Evolutionary conservation across 2,329 filamentous ascomycete species (phyloP).

Genomic region (Scolecobasidium constrictum): DNA sequence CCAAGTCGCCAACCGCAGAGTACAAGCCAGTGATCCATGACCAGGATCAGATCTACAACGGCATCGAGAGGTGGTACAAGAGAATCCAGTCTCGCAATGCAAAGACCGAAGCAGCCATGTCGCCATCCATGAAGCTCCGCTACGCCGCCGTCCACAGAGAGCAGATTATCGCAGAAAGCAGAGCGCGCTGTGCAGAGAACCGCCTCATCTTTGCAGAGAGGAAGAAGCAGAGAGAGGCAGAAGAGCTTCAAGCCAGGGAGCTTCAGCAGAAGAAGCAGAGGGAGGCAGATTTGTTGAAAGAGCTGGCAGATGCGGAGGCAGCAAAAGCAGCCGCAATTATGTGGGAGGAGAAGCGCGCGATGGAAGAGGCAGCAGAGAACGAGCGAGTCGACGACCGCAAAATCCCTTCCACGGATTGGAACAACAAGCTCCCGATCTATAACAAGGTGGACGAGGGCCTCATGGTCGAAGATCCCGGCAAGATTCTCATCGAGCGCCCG

Average conservation of each 20-base stretch:
- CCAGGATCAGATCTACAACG: neutral
- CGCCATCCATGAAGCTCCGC: neutral
- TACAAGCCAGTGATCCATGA: neutral
- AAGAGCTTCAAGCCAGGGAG: slow-evolving; percentile 2
- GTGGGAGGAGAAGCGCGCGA: no score
- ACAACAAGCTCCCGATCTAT: neutral
- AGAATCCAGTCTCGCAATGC: neutral
- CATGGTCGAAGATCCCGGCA: neutral
- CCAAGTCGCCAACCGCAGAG: neutral
- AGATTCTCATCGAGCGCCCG: slow-evolving; percentile 1
- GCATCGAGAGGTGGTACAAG: neutral
- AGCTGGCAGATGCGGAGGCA: neutral
- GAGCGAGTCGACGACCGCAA: no score
- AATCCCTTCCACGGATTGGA: neutral
- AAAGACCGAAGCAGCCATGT: neutral
- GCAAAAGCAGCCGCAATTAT: neutral
- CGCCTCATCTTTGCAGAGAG: neutral
- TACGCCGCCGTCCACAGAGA: no score
- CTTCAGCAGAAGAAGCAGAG: neutral
- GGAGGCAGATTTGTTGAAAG: neutral
- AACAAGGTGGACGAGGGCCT: neutral
- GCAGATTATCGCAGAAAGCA: no score
- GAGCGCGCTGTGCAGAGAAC: neutral
- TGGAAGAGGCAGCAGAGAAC: neutral
- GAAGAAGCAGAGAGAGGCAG: neutral